Evolutionary conservation across 495 filamentous ascomycete genomes (phyloP).

Genomic region (Jackrogersella minutella): DNA sequence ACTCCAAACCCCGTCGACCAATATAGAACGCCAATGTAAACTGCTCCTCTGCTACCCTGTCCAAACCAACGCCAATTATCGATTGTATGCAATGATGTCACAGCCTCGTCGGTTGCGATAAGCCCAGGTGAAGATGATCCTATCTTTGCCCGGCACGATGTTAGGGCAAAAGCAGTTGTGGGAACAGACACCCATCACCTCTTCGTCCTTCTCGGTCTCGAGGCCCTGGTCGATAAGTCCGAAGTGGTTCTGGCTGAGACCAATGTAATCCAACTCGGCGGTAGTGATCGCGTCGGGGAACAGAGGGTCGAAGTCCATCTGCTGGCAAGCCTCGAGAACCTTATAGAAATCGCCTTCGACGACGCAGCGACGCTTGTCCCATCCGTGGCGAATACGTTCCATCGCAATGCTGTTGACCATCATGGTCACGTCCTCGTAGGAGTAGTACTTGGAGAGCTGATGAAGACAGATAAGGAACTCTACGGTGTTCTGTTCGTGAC

Average conservation of each 20-base stretch:
- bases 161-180: background rate
- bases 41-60: too few relatives aligned
- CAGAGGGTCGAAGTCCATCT: background rate
- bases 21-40: too few relatives aligned
- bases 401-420: conserved; percentile 13
- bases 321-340: background rate
- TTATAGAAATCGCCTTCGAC: background rate
- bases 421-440: background rate
- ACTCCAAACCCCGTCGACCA: too few relatives aligned
- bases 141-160: background rate
- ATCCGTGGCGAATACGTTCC: conserved; percentile 10
- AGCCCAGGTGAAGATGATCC: background rate
- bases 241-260: background rate
- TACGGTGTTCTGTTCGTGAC: background rate
- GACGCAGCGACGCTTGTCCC: background rate
- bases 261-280: background rate
- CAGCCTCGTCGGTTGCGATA: conserved; percentile 6
- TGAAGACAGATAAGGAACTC: background rate
- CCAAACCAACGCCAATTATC: too few relatives aligned
- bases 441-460: background rate
- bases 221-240: background rate
- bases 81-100: too few relatives aligned
- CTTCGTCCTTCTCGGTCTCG: background rate
- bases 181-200: background rate
- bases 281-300: background rate